Conservation (phyloP, 2,329 filamentous ascomycete genomes). For the Monilinia fructicola region DNA sequence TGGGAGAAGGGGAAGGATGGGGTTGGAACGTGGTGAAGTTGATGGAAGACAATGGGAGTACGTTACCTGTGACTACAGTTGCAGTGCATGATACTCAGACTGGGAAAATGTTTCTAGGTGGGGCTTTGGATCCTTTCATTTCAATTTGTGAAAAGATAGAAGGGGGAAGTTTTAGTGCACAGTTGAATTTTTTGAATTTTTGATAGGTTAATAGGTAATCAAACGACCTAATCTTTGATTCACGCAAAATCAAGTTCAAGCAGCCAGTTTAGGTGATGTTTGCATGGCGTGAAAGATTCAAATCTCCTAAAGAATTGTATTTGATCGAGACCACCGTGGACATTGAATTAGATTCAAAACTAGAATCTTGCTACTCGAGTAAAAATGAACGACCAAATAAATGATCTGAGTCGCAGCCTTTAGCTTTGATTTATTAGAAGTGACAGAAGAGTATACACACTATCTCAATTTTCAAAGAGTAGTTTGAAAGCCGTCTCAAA, state of each 20-base stretch:
- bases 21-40: constrained; percentile 36
- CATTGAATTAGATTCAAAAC: too few relatives aligned
- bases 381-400: too few relatives aligned
- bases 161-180: constrained; percentile 14
- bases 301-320: too few relatives aligned
- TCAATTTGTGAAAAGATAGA: constrained; percentile 19
- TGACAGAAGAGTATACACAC: too few relatives aligned
- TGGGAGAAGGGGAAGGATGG: constrained; percentile 29
- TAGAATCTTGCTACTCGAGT: too few relatives aligned
- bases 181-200: constrained; percentile 13
- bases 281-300: background rate
- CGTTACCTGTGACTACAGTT: constrained; percentile 35
- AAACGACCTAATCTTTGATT: too few relatives aligned
- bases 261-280: too few relatives aligned
- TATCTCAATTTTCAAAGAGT: too few relatives aligned
- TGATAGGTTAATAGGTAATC: background rate
- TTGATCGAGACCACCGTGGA: too few relatives aligned
- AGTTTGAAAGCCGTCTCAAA: too few relatives aligned
- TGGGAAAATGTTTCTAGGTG: constrained; percentile 40
- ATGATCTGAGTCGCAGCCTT: too few relatives aligned
- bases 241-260: background rate
- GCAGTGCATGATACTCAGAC: constrained; percentile 40
- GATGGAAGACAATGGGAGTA: constrained; percentile 42
- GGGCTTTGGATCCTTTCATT: constrained; percentile 20
- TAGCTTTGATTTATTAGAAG: too few relatives aligned